Evolutionary conservation across 208 protist genomes (phyloP).

Genomic region (Trypanosoma cruzi): DNA sequence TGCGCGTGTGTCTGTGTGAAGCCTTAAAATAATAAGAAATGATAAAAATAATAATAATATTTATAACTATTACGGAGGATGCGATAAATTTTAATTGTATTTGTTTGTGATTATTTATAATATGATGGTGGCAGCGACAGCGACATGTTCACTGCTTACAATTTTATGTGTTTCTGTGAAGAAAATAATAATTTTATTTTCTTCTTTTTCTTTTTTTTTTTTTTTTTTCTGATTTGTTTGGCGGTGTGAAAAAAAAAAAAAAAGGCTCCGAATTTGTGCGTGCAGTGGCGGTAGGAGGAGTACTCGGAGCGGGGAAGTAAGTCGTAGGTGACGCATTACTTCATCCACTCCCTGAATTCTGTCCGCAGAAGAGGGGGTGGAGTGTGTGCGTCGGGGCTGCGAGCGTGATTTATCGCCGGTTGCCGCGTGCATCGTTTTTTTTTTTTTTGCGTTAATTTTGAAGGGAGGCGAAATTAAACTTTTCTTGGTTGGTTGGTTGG

Average conservation of each 20-base stretch:
- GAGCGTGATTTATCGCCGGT: neutral
- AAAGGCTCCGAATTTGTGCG: neutral
- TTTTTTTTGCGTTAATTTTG: neutral
- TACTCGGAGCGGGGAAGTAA: neutral
- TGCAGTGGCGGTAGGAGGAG: neutral
- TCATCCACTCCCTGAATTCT: neutral
- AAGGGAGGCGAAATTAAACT: neutral
- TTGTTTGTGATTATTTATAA: too few species aligned
- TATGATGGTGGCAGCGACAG: too few species aligned
- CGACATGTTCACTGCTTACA: too few species aligned
- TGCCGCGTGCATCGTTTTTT: neutral
- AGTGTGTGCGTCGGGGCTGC: neutral
- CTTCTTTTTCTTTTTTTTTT: neutral
- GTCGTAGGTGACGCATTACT: neutral
- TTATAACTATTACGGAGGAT: too few species aligned
- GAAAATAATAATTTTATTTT: neutral
- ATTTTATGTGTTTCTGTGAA: too few species aligned
- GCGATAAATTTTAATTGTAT: too few species aligned
- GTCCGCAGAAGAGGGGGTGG: neutral
- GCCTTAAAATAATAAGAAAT: too few species aligned
- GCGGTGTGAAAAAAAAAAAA: too few species aligned
- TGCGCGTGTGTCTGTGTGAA: too few species aligned
- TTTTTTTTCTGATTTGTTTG: neutral
- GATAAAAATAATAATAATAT: too few species aligned
- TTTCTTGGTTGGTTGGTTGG: neutral